phyloP scores from a whole-genome alignment of 495 filamentous ascomycete species.

The Aspergillus leporis region DNA sequence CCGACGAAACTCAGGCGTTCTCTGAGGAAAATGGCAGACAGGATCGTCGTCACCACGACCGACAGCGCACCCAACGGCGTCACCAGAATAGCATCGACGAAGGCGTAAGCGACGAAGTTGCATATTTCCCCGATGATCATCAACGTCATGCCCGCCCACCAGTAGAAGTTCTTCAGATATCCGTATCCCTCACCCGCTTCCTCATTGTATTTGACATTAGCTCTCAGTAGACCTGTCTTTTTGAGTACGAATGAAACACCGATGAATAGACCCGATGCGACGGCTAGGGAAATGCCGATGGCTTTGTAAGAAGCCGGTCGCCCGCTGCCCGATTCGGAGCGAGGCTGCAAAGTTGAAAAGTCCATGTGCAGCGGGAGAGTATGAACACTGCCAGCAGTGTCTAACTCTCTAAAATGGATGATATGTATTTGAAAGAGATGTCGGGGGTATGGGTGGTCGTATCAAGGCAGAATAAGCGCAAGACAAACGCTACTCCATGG shows the following conservation, averaged over 20 bases:
- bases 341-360: slow-evolving; percentile 47
- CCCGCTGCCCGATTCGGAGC: slow-evolving; percentile 38
- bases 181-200: slow-evolving; percentile 96
- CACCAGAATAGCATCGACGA: slow-evolving; percentile 95
- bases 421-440: neutral
- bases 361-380: slow-evolving; percentile 43
- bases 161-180: slow-evolving; percentile 92
- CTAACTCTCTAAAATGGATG: slow-evolving; percentile 1
- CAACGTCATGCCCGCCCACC: slow-evolving; percentile 95
- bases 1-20: slow-evolving; percentile 94
- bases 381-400: slow-evolving; percentile 10
- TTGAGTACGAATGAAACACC: slow-evolving; percentile 95
- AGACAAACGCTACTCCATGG: neutral
- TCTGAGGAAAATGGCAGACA: slow-evolving; percentile 95
- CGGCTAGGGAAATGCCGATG: slow-evolving; percentile 82
- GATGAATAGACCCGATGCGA: slow-evolving; percentile 90
- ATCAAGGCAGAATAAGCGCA: neutral
- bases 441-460: neutral
- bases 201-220: slow-evolving; percentile 96
- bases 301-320: slow-evolving; percentile 75
- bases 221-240: slow-evolving; percentile 85
- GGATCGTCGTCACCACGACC: slow-evolving; percentile 88
- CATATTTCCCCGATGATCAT: slow-evolving; percentile 97
- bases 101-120: slow-evolving; percentile 97
- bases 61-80: slow-evolving; percentile 93